Base-by-base conservation (phyloP, 768 basidiomycete genomes). In the Rhodotorula taiwanensis region DNA sequence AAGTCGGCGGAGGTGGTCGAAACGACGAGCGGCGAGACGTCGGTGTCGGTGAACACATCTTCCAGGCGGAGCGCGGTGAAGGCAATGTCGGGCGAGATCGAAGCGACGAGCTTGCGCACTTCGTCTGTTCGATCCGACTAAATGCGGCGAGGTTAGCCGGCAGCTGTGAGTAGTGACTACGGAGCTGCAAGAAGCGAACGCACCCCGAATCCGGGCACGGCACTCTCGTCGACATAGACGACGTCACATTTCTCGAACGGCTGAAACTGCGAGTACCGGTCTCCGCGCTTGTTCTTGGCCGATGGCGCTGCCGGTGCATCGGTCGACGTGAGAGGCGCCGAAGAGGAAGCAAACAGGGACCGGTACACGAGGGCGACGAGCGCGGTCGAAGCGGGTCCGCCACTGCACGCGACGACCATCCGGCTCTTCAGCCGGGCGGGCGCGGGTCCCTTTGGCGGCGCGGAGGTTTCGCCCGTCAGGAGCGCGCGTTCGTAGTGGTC, bases 191-290 rank as follows among this genome's bases (percentile, higher is more conserved):
- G 31, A 9, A 9, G 28, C 20, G 39, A 5, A 52, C 62, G 21
- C n/a, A 64, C 61, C 34, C 31, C 64, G 20, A 30, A 49, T 1
- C 52, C 62, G 1, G 51, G 44, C 1, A 55, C 52, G 20, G 42
- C 41, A 28, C 42, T 59, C 52, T 67, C 58, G 27, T 67, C 60
- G 18, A 63, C 55, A n/a, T 41, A 69, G 20, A 62, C 55, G 5
- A 60, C 55, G 34, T 48, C 50, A 28, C 36, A 51, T 23, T 36
- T 44, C 20, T 23, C 30, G 21, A 67, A 69, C 13, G 30, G 31
- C 14, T 50, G 55, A 20, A 56, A 34, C 8, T 14, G 55, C 0
- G 18, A 11, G 15, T 53, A 53, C 18, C 43, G 30, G 23, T 61
- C 55, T 42, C 28, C 36, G 18, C 23, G 14, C 44, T 31, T 27